A percentile compares a stretch with the other conserved stretches of the same genome.
Evolutionary conservation across 2,329 filamentous ascomycete genomes (phyloP).

Genomic region (Alternaria sp.): DNA sequence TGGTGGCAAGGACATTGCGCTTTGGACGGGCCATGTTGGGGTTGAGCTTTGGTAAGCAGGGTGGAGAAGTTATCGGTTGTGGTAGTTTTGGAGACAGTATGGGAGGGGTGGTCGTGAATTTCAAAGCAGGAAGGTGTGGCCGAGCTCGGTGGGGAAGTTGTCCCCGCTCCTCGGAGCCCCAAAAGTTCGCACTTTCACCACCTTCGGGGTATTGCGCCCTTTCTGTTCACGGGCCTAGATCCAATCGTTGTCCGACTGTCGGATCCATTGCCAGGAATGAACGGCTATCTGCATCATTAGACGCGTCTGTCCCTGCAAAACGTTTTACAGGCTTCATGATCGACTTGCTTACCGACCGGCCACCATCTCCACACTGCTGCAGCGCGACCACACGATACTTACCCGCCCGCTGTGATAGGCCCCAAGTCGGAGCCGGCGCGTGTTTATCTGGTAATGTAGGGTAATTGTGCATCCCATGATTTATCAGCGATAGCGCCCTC

Average conservation of each 20-base stretch:
- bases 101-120: constrained; percentile 15
- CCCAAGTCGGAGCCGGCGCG: not conserved
- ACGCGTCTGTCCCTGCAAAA: not conserved
- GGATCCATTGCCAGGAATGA: not conserved
- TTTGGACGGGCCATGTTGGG: constrained; percentile 73
- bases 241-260: not conserved
- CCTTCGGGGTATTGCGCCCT: constrained; percentile 14
- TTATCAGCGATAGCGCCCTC: constrained; percentile 34
- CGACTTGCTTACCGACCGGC: not conserved
- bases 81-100: not conserved
- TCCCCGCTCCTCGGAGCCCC: constrained; percentile 1
- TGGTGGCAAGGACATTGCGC: constrained; percentile 77
- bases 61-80: not conserved
- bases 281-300: not conserved
- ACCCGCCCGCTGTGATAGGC: constrained; percentile 10
- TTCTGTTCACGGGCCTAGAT: not conserved
- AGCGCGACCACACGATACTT: not conserved
- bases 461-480: constrained; percentile 9
- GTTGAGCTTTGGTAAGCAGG: not conserved
- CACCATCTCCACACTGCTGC: constrained; percentile 4
- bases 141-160: constrained; percentile 15
- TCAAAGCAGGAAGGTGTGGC: constrained; percentile 9
- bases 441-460: not conserved
- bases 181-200: constrained; percentile 11
- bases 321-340: not conserved